Evolutionary conservation across 2,329 filamentous ascomycete genomes (phyloP).

Genomic region (Leptographium flavum): DNA sequence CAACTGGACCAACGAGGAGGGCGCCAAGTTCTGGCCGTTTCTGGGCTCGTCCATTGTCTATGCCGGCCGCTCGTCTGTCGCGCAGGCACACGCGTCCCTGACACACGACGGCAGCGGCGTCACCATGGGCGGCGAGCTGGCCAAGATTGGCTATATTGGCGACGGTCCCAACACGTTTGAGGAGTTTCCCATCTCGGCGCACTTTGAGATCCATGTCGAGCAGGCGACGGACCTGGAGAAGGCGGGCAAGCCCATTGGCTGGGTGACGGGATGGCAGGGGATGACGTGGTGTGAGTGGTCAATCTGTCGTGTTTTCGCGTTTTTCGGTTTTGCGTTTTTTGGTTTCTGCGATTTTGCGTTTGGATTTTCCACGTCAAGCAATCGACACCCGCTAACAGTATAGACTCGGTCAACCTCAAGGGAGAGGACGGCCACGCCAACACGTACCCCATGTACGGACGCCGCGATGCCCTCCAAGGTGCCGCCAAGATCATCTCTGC

Average conservation of each 20-base stretch:
- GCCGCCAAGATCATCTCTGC: background rate
- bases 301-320: too few species aligned
- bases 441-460: constrained; percentile 1
- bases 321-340: too few species aligned
- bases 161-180: constrained; percentile 6
- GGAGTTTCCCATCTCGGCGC: constrained; percentile 9
- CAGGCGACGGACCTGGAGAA: constrained; percentile 11
- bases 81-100: constrained; percentile 3
- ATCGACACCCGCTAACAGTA: background rate
- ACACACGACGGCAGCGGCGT: constrained; percentile 4
- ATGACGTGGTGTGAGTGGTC: constrained; percentile 11
- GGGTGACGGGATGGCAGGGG: constrained; percentile 11
- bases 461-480: background rate
- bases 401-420: background rate
- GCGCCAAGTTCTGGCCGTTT: constrained; percentile 9
- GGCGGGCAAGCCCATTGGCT: constrained; percentile 7
- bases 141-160: constrained; percentile 11
- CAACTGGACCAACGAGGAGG: constrained; percentile 46
- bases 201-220: constrained; percentile 14
- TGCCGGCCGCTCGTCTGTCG: constrained; percentile 4
- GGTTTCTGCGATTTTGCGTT: too few species aligned
- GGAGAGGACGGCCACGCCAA: background rate
- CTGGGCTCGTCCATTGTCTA: constrained; percentile 11
- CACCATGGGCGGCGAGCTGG: constrained; percentile 10
- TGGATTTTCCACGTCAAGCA: background rate